A percentile compares a stretch with the other conserved stretches of the same genome.
These are phyloP conservation scores for Mercurialis annua DNA, from an alignment of 345 rosid genomes.

Conservation along the genomic window DNA sequence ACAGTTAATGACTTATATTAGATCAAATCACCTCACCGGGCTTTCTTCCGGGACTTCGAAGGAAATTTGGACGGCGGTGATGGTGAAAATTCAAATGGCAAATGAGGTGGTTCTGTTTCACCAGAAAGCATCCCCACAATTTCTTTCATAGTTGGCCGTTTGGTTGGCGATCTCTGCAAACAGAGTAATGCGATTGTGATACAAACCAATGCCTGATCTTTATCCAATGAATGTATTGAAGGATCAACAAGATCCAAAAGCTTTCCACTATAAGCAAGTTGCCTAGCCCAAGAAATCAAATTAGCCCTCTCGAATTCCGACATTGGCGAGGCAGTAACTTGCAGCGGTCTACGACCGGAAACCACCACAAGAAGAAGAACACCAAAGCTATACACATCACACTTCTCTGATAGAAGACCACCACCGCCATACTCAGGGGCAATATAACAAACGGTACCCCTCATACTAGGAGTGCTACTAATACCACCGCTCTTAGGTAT, in stretches of 20 bases:
- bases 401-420: slow-evolving; percentile 60
- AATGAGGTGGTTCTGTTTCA: slow-evolving; percentile 56
- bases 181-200: slow-evolving; percentile 66
- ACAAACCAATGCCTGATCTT: slow-evolving; percentile 62
- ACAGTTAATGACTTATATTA: slow-evolving; percentile 27
- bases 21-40: slow-evolving; percentile 18
- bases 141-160: slow-evolving; percentile 64
- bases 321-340: slow-evolving; percentile 71
- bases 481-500: slow-evolving; percentile 73
- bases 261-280: slow-evolving; percentile 60
- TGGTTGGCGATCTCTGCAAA: slow-evolving; percentile 64
- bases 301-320: slow-evolving; percentile 81
- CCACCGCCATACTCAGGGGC: slow-evolving; percentile 83
- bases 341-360: slow-evolving; percentile 71
- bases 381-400: slow-evolving; percentile 76
- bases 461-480: slow-evolving; percentile 82
- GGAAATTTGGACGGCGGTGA: slow-evolving; percentile 53
- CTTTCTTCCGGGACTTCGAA: slow-evolving; percentile 24
- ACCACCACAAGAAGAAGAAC: slow-evolving; percentile 62
- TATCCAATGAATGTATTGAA: slow-evolving; percentile 53
- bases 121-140: slow-evolving; percentile 71
- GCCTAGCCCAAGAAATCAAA: slow-evolving; percentile 79
- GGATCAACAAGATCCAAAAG: slow-evolving; percentile 65
- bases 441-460: slow-evolving; percentile 80
- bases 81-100: slow-evolving; percentile 75